Percentiles rank a stretch among this genome's conserved stretches.
phyloP scores from a whole-genome alignment of 768 basidiomycete genomes.

The Thelephora aurantiotincta region DNA sequence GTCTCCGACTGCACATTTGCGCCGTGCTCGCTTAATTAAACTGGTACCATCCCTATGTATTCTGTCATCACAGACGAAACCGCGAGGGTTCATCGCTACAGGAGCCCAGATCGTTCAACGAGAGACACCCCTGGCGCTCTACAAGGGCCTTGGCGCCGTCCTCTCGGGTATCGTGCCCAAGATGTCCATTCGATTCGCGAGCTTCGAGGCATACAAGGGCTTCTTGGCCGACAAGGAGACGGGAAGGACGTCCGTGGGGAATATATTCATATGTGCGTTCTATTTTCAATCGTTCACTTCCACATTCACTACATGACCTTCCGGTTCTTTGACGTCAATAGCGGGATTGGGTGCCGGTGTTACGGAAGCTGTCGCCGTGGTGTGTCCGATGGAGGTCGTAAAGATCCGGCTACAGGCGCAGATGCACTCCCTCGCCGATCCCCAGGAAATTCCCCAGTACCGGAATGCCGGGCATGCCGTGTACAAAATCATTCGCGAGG shows the following conservation, averaged over 20 bases:
- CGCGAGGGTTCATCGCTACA: constrained; percentile 86
- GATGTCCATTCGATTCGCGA: constrained; percentile 98
- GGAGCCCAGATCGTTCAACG: constrained; percentile 75
- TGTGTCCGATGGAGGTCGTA: constrained; percentile 98
- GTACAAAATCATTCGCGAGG: constrained; percentile 87
- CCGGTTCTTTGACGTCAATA: constrained; percentile 15
- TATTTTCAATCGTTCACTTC: not conserved
- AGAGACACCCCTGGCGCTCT: constrained; percentile 90
- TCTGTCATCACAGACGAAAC: constrained; percentile 50
- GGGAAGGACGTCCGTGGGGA: constrained; percentile 66
- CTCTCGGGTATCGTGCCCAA: constrained; percentile 95
- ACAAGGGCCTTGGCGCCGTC: constrained; percentile 97
- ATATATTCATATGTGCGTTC: constrained; percentile 72
- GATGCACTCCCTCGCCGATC: constrained; percentile 92
- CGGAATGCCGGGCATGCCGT: constrained; percentile 95
- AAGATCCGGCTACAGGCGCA: constrained; percentile 98
- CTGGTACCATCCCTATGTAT: not conserved
- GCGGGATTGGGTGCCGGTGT: constrained; percentile 91
- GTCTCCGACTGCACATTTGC: constrained; percentile 17
- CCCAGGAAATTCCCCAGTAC: constrained; percentile 85
- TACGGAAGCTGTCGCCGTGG: constrained; percentile 90
- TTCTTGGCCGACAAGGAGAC: constrained; percentile 64
- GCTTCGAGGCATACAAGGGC: constrained; percentile 90
- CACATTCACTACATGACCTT: not conserved
- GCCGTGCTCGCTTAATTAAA: not conserved